These are phyloP conservation scores for Coriolopsis trogii DNA, from an alignment of 1,284 basidiomycete genomes.

Conservation along the genomic window DNA sequence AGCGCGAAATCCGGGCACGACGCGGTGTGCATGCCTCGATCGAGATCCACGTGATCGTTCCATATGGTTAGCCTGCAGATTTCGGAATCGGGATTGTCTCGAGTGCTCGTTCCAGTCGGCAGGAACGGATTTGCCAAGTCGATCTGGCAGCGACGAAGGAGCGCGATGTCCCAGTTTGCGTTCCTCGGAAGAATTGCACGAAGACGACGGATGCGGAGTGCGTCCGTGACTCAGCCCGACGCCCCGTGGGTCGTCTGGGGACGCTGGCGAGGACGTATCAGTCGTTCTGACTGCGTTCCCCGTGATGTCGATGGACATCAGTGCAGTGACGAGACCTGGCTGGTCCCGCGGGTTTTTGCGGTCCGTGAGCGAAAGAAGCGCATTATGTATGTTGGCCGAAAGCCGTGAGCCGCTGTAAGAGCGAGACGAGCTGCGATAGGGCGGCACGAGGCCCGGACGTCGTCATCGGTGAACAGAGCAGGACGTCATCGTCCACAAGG, in stretches of 20 bases:
- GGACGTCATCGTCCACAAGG: conserved; percentile 11
- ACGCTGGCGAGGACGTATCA: conserved; percentile 1
- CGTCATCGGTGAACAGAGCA: conserved; percentile 7
- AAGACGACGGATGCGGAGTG: conserved; percentile 2
- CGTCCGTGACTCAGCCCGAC: conserved; percentile 1
- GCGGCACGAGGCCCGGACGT: conserved; percentile 1
- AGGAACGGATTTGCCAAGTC: conserved; percentile 9
- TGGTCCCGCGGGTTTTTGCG: too few relatives aligned
- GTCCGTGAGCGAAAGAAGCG: background rate
- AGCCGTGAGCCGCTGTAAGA: background rate
- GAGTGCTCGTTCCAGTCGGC: conserved; percentile 13
- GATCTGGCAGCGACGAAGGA: conserved; percentile 6
- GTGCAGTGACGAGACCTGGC: background rate
- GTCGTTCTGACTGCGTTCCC: background rate
- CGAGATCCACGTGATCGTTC: conserved; percentile 24
- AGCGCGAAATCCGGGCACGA: background rate
- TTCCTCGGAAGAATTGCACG: conserved; percentile 22
- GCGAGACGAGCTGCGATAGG: background rate
- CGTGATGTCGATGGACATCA: conserved; percentile 3
- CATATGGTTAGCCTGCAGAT: conserved; percentile 22
- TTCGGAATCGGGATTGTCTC: too few relatives aligned
- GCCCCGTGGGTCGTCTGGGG: conserved; percentile 10
- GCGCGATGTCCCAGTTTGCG: conserved; percentile 10
- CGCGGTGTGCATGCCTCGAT: conserved; percentile 12
- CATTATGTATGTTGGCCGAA: background rate